A percentile compares a stretch with the other conserved stretches of the same genome.
Evolutionary conservation across 1,284 basidiomycete species (phyloP).

Genomic region (Ustilago tritici): DNA sequence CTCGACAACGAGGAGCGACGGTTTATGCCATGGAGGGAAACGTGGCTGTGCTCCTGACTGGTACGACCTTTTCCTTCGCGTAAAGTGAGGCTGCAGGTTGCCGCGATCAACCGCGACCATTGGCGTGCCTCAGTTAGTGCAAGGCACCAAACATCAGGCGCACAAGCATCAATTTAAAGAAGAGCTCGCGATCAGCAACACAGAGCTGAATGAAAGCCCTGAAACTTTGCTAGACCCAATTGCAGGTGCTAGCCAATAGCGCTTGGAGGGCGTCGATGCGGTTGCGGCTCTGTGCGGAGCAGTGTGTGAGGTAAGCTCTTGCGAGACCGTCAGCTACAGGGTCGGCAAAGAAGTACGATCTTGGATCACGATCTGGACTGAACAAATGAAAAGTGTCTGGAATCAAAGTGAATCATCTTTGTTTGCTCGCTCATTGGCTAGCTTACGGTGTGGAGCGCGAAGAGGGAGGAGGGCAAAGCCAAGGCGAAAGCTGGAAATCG

Average conservation of each 20-base stretch:
- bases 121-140: not conserved
- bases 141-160: not conserved
- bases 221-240: not conserved
- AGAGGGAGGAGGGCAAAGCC: not conserved
- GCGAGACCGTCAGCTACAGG: not conserved
- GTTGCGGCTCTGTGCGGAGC: not conserved
- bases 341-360: not conserved
- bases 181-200: not conserved
- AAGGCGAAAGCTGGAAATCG: not conserved
- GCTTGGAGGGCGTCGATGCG: not conserved
- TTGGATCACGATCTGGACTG: not conserved
- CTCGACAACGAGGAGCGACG: not conserved
- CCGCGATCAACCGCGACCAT: not conserved
- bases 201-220: not conserved
- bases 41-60: not conserved
- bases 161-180: not conserved
- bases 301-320: not conserved
- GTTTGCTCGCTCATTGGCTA: not conserved
- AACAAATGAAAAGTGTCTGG: not conserved
- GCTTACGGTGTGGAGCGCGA: not conserved
- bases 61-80: not conserved
- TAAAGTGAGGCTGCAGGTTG: slow-evolving; percentile 4
- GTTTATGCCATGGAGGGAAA: not conserved
- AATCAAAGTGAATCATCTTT: slow-evolving; percentile 4
- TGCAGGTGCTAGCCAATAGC: not conserved